Conservation (phyloP, 371 early-diverging fungal species). For the Rhizopus sp. region DNA sequence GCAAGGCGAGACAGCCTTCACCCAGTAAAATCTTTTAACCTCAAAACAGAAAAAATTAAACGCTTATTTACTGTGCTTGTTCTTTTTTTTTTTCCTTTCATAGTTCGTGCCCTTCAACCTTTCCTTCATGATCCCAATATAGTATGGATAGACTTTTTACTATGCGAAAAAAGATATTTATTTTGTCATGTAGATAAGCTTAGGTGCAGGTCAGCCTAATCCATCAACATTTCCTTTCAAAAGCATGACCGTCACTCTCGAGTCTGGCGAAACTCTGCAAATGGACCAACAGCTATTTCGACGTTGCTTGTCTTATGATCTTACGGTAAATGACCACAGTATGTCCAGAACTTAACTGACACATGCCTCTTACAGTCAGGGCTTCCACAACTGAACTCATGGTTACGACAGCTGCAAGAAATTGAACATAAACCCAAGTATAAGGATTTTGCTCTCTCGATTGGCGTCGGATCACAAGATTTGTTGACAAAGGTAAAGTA, state of each 20-base stretch:
- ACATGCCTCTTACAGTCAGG: constrained; percentile 50
- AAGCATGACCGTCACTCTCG: constrained; percentile 60
- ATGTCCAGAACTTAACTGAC: neutral
- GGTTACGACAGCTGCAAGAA: constrained; percentile 65
- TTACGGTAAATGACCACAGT: constrained; percentile 44
- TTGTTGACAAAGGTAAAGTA: constrained; percentile 61
- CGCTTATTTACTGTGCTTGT: neutral
- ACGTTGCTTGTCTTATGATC: constrained; percentile 57
- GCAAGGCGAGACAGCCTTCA: too few relatives aligned
- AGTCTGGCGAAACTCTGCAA: constrained; percentile 56
- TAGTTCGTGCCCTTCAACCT: constrained; percentile 36
- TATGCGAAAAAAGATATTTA: neutral
- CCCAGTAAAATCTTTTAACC: neutral
- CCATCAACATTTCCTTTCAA: constrained; percentile 72
- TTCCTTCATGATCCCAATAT: constrained; percentile 17
- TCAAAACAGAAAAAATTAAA: neutral
- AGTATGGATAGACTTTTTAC: neutral
- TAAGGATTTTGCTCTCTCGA: constrained; percentile 58
- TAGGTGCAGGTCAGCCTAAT: constrained; percentile 80
- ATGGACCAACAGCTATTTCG: constrained; percentile 47
- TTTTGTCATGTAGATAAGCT: constrained; percentile 43
- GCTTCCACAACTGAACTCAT: constrained; percentile 60
- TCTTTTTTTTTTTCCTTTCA: too few relatives aligned
- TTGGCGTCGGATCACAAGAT: constrained; percentile 81
- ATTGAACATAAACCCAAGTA: constrained; percentile 62